Base-by-base conservation (phyloP, 257 asterid species). In the Solanum appendiculatum region DNA sequence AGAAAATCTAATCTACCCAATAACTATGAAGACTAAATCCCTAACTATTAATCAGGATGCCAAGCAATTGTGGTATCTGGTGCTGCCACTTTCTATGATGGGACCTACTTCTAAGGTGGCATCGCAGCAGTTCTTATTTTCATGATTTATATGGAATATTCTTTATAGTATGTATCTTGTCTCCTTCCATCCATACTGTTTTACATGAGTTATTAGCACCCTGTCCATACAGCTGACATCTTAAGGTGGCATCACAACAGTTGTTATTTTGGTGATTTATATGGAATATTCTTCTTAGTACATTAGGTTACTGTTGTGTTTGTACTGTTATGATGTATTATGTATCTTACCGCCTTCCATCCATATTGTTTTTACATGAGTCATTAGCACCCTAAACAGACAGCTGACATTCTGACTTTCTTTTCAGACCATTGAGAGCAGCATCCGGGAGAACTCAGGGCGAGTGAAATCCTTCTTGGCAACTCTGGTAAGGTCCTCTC, bases 391-490 rank as follows among this genome's bases (percentile, higher is more conserved):
- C 85, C 73, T 14, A 14, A 81, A 27, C 54, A 66, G 66, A 63
- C 56, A 56, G 23, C 81, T 37, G 81, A 56, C 84, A 40, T 64
- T 39, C 82, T 87, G 42, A 44, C 70, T 82, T 82, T 82, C 25
- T 89, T 83, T 87, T 60, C 91, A 97, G 99, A 94, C 95, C 80
- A 92, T 96, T 40, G 95, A 92, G 89, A 97, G 99, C 88, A 92
- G 97, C 87, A 94, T 92, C 73, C 91, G 97, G 58, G 98, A 97
- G 60, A 95, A 93, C 70, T 87, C 98, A 2, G 97, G 92, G 85
- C 87, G 96, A 64, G 91, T 94, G 89, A 96, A 94, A 89, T 95
- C 99, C 7, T 95, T 94, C 81, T 86, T 95, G 80, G 97, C 99
- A 42, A 95, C 94, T 87, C 92, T 97, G 99, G 99, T 96, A 86